These are phyloP conservation scores for Pseudoneurospora amorphoporcata DNA, from an alignment of 495 filamentous ascomycete genomes.

Conservation along the genomic window DNA sequence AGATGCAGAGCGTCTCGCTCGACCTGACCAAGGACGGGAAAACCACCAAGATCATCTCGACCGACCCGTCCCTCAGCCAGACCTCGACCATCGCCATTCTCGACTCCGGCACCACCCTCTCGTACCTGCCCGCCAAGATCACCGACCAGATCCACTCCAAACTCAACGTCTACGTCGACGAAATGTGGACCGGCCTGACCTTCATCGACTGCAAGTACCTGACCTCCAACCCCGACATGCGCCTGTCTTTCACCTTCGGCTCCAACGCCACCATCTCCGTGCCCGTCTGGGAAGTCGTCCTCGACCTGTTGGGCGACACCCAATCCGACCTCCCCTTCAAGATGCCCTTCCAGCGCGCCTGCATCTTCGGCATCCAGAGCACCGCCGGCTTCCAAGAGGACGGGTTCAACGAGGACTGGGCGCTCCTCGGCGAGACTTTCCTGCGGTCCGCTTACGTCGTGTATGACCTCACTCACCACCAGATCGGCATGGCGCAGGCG, in stretches of 20 bases:
- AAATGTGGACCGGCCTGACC: conserved; percentile 31
- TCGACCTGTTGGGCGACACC: conserved; percentile 36
- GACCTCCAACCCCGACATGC: conserved; percentile 46
- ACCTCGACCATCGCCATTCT: conserved; percentile 50
- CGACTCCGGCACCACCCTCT: conserved; percentile 76
- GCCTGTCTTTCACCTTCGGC: conserved; percentile 52
- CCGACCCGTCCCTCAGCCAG: conserved; percentile 27
- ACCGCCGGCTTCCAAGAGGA: conserved; percentile 13
- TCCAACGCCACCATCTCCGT: conserved; percentile 50
- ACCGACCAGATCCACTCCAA: conserved; percentile 44
- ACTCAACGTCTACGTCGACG: conserved; percentile 43
- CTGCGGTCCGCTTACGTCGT: conserved; percentile 88
- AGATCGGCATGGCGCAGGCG: conserved; percentile 79
- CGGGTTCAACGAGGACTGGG: conserved; percentile 12
- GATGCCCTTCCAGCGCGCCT: conserved; percentile 24
- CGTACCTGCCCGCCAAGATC: conserved; percentile 64
- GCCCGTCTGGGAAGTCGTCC: conserved; percentile 61
- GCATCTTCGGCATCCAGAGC: conserved; percentile 35
- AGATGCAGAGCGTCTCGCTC: conserved; percentile 23
- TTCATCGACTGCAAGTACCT: conserved; percentile 39
- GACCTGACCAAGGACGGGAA: conserved; percentile 23
- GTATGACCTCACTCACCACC: conserved; percentile 74
- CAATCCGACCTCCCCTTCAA: conserved; percentile 10
- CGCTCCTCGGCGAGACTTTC: conserved; percentile 74
- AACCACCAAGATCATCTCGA: conserved; percentile 24